These are phyloP conservation scores for Penicillium pulvis DNA, from an alignment of 495 filamentous ascomycete genomes.

Conservation along the genomic window DNA sequence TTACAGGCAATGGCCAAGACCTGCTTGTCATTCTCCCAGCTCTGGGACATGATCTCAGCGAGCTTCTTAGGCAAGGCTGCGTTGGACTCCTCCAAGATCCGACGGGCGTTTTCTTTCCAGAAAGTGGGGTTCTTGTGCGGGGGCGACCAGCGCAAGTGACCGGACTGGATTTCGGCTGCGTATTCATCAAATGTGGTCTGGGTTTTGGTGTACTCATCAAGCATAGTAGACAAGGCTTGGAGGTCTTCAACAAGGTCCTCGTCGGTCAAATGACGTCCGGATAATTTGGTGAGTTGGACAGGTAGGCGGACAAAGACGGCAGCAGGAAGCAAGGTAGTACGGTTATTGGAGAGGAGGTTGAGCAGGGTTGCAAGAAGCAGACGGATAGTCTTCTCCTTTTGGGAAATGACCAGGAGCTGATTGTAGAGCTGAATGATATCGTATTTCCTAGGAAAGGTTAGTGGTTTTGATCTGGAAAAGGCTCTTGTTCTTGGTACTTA, in stretches of 20 bases:
- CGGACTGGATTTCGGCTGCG: conserved; percentile 82
- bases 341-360: conserved; percentile 79
- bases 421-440: conserved; percentile 90
- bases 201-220: conserved; percentile 92
- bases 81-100: conserved; percentile 82
- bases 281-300: conserved; percentile 74
- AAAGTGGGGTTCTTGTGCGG: conserved; percentile 88
- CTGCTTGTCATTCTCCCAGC: conserved; percentile 91
- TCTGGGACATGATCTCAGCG: conserved; percentile 81
- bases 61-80: conserved; percentile 80
- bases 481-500: conserved; percentile 40
- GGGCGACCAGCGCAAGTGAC: conserved; percentile 92
- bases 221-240: conserved; percentile 67
- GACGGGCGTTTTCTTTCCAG: conserved; percentile 94
- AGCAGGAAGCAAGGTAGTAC: conserved; percentile 73
- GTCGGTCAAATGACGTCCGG: conserved; percentile 82
- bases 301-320: conserved; percentile 84
- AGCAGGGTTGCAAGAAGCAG: conserved; percentile 84
- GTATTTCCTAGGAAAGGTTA: conserved; percentile 66
- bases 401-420: conserved; percentile 84
- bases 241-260: conserved; percentile 89
- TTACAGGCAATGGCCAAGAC: conserved; percentile 96
- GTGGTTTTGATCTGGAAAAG: neutral
- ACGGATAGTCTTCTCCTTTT: conserved; percentile 97
- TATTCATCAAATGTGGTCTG: conserved; percentile 98